phyloP scores from a whole-genome alignment of 371 early-diverging fungal species.

The Mucor velutinosus region DNA sequence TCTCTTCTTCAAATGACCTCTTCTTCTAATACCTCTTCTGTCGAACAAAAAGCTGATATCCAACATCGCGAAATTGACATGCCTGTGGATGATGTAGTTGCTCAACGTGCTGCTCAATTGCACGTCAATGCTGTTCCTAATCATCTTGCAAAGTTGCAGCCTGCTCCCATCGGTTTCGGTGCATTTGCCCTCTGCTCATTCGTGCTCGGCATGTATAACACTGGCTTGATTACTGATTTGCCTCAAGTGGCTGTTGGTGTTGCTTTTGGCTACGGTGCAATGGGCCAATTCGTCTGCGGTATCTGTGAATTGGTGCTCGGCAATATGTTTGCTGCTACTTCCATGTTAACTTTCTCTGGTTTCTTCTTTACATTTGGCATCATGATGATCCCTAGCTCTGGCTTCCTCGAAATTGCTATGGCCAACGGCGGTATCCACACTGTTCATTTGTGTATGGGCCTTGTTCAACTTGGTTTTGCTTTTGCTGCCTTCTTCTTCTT shows the following conservation, averaged over 20 bases:
- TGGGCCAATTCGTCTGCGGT: slow-evolving; percentile 43
- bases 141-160: slow-evolving; percentile 19
- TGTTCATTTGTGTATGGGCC: slow-evolving; percentile 31
- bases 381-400: slow-evolving; percentile 41
- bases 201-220: slow-evolving; percentile 36
- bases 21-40: slow-evolving; percentile 1
- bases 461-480: slow-evolving; percentile 37
- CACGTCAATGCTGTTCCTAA: neutral
- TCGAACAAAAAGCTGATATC: slow-evolving; percentile 20
- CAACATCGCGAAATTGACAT: slow-evolving; percentile 22
- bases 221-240: slow-evolving; percentile 28
- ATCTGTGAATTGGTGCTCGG: slow-evolving; percentile 34
- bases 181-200: slow-evolving; percentile 42
- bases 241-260: slow-evolving; percentile 44
- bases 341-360: slow-evolving; percentile 41
- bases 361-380: slow-evolving; percentile 45
- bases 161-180: slow-evolving; percentile 42
- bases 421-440: slow-evolving; percentile 24
- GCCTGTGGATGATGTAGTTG: neutral
- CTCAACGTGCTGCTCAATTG: neutral
- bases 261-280: slow-evolving; percentile 39
- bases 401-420: slow-evolving; percentile 28
- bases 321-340: slow-evolving; percentile 42
- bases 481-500: slow-evolving; percentile 39
- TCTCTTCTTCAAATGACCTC: too few species aligned